Evolutionary conservation across 75 land plant genomes (phyloP), one percentile per base, ranked within the genome.

Genomic region (Ceratopteris richardii): DNA sequence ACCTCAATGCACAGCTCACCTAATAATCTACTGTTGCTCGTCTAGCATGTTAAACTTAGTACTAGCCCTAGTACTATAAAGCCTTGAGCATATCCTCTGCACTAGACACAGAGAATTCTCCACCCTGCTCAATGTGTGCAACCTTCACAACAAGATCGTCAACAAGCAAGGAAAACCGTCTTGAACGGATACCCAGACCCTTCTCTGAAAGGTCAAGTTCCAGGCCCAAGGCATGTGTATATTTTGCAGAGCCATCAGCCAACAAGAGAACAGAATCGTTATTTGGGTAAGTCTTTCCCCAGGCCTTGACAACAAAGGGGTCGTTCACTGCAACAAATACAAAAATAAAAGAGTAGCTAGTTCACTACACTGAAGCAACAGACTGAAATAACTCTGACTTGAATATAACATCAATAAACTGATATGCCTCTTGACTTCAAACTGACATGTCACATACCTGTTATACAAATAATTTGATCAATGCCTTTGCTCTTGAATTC

Each of bases 261-360:
- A 87, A 73, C 72, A 87, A 91, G 65, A 76, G 81, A 11, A 87
- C 74, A 18, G 68, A 41, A 71, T 83, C 72, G 74, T 78, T 78
- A 23, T 81, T 71, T 23, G 87, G 77, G 73, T 76, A 90, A 21
- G 93, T 79, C 66, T 90, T 83, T 36, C 82, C 80, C 92, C 92
- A 91, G 55, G 74, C 97, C 77, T 73, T 83, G 80, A 84, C 82
- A 63, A 91, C 97, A 67, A 79, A 91, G 4, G 93, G 83, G 47
- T 91, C 97, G 57, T 91, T 91, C 62, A 91, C 97, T 87, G 80
- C 16, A 68, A 23, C 22, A 68, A 58, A 31, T 31, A 58, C 2
- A 2, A 52, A 40, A 61, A 61, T n/a, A 23, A 18, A 58, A 56
- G 29, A 56, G 6, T 6, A n/a, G 28, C 1, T 9, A 53, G 30